A percentile compares a stretch with the other conserved stretches of the same genome.
Conservation (phyloP, 129 eudicot genomes). For the Escallonia rubra region DNA sequence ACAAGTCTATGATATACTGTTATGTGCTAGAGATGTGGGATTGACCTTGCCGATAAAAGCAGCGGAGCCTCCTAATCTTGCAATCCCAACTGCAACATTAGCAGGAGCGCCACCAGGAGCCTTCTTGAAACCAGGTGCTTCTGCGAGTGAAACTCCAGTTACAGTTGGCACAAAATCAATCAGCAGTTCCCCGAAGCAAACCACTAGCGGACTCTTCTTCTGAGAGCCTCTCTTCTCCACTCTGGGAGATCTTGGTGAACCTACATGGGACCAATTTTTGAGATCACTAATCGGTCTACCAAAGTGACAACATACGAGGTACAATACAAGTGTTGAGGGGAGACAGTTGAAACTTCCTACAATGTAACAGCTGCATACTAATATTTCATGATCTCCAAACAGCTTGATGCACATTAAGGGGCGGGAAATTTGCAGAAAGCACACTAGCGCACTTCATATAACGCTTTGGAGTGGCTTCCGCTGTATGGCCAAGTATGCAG, state of each 20-base stretch:
- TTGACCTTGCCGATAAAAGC: slow-evolving; percentile 62
- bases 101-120: slow-evolving; percentile 78
- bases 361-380: background rate
- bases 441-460: background rate
- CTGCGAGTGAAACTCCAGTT: slow-evolving; percentile 58
- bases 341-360: background rate
- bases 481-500: no score
- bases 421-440: background rate
- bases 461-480: no score
- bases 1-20: no score
- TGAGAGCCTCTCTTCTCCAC: slow-evolving; percentile 15
- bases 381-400: no score
- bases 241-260: background rate
- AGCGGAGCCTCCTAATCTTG: slow-evolving; percentile 59
- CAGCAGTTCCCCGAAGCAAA: slow-evolving; percentile 58
- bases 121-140: slow-evolving; percentile 55
- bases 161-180: slow-evolving; percentile 64
- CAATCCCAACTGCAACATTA: slow-evolving; percentile 45
- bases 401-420: no score
- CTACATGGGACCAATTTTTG: background rate
- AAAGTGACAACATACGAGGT: background rate
- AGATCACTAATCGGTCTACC: background rate
- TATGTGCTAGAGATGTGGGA: background rate
- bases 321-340: background rate
- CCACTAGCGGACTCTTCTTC: slow-evolving; percentile 21